phyloP scores from a whole-genome alignment of 2,329 filamentous ascomycete genomes.

The Verticillium zaregamsianum region DNA sequence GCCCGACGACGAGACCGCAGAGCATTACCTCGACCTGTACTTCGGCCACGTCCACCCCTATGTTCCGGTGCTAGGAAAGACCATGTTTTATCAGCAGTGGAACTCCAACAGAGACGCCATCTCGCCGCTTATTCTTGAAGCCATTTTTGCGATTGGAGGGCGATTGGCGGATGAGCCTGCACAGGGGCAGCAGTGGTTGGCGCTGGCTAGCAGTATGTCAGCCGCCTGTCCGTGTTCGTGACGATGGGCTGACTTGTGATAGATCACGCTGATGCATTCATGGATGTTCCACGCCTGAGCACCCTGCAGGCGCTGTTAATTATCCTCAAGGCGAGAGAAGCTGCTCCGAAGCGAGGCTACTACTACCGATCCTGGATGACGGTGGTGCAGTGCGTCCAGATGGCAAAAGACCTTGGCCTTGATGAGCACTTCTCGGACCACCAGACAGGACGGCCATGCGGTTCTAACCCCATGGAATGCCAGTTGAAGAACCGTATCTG shows the following conservation, averaged over 20 bases:
- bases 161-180: constrained; percentile 78
- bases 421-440: constrained; percentile 84
- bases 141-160: constrained; percentile 85
- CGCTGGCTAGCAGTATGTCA: constrained; percentile 71
- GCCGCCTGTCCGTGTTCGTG: neutral
- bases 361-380: constrained; percentile 98
- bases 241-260: constrained; percentile 12
- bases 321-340: constrained; percentile 84
- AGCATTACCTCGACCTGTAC: constrained; percentile 86
- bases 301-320: constrained; percentile 88
- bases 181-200: constrained; percentile 88
- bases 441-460: constrained; percentile 66
- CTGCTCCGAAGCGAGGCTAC: constrained; percentile 88
- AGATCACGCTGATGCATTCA: constrained; percentile 91
- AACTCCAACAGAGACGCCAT: constrained; percentile 75
- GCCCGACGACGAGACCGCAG: constrained; percentile 77
- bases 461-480: constrained; percentile 68
- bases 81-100: constrained; percentile 86
- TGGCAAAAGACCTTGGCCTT: constrained; percentile 87
- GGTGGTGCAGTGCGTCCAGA: constrained; percentile 84
- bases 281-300: constrained; percentile 84
- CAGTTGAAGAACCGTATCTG: constrained; percentile 81
- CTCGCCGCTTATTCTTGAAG: constrained; percentile 83
- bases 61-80: constrained; percentile 81
- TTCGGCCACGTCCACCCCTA: constrained; percentile 91